These are phyloP conservation scores for Starmerella floricola DNA, from an alignment of 805 yeast species.

Conservation along the genomic window DNA sequence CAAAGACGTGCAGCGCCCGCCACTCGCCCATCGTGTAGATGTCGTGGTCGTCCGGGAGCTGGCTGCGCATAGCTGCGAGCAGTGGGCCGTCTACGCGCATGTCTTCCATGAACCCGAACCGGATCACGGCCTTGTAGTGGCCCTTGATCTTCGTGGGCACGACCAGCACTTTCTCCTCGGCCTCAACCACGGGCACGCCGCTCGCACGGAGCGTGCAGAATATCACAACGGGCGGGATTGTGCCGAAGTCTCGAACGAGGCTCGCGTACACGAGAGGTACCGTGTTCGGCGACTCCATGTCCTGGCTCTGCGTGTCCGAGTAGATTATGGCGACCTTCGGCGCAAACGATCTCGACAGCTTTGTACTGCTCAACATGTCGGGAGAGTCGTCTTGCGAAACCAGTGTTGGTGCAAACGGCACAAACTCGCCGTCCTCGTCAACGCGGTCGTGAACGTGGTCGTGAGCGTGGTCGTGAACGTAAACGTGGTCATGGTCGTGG, in stretches of 20 bases:
- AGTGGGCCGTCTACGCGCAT: not conserved
- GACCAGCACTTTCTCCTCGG: slow-evolving; percentile 33
- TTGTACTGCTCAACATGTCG: not conserved
- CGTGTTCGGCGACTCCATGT: slow-evolving; percentile 35
- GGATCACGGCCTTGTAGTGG: slow-evolving; percentile 38
- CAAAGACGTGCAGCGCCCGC: slow-evolving; percentile 12
- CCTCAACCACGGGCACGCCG: slow-evolving; percentile 34
- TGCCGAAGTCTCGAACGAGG: slow-evolving; percentile 33
- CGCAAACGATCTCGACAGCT: not conserved
- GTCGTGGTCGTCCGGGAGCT: not conserved
- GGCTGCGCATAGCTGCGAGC: not conserved
- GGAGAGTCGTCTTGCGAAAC: not conserved
- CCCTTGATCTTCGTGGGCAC: slow-evolving; percentile 34
- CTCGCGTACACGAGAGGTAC: slow-evolving; percentile 35
- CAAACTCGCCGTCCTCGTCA: not conserved
- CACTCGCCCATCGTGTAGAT: not conserved
- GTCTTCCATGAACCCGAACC: slow-evolving; percentile 36
- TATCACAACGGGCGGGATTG: slow-evolving; percentile 36
- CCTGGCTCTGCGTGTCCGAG: slow-evolving; percentile 27
- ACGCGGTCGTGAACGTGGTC: no score
- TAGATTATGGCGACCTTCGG: slow-evolving; percentile 36
- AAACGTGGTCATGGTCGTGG: no score
- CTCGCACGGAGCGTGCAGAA: slow-evolving; percentile 36
- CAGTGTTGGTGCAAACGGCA: not conserved
- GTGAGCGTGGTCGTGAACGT: no score